Evolutionary conservation across 305 asterid genomes (phyloP), one percentile per base, ranked within the genome.

Genomic region (Solanum hybrid): DNA sequence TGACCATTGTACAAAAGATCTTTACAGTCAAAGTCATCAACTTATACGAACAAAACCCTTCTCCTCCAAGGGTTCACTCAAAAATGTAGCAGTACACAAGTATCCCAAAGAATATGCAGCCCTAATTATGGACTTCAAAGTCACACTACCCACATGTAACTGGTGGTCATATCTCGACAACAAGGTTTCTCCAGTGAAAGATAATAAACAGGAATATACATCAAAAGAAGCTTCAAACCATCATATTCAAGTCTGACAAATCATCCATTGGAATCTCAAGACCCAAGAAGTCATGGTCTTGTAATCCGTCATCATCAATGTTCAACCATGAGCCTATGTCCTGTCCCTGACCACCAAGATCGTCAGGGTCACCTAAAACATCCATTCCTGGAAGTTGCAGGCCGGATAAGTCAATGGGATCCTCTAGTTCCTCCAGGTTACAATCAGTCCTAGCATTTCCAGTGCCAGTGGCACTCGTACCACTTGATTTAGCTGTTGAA

Each of bases 261-360:
- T 97, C 98, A 93, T 97, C 99, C 97, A 95, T 96, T 65, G 99
- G 99, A 92, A 96, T 95, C 90, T 94, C 97, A 89, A 97, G 98
- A 89, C 99, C 99, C 94, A 96, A 89, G 91, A 91, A 96, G 90
- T 95, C 97, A 75, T 96, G 92, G 90, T 97, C 99, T 38, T 95
- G 98, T 89, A 95, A 89, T 57, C 94, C 98, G 14, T 95, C 99
- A 38, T 96, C 99, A 89, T 96, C 99, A 31, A 95, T 94, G 92
- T 95, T 95, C 94, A 97, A 94, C 99, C 99, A 97, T 61, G 98
- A 94, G 76, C 98, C 99, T 87, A 97, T 90, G 93, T 97, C 99
- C 91, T 94, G 96, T 89, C 95, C 98, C 90, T 95, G 98, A 91
- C 94, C 96, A 91, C 94, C 95, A 89, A 96, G 92, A 92, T 95